phyloP scores from a whole-genome alignment of 768 basidiomycete genomes.

The Psilocybe cubensis region DNA sequence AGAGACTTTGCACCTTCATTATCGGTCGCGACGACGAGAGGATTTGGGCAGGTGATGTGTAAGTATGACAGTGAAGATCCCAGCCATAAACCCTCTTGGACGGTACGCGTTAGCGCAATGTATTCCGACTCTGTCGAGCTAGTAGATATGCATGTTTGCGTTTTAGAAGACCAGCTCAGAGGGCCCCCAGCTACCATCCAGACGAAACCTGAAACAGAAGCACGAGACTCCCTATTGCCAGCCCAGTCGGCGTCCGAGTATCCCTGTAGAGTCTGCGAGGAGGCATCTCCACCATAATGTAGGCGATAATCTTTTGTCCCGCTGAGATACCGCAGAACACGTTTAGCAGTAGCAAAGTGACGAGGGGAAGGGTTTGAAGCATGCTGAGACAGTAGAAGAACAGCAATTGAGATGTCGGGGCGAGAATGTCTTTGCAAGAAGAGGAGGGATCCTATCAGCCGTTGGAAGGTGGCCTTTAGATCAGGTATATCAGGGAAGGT shows the following conservation, averaged over 20 bases:
- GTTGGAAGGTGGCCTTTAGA: constrained; percentile 28
- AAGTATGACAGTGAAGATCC: no score
- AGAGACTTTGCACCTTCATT: no score
- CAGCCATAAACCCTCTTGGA: no score
- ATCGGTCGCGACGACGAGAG: no score
- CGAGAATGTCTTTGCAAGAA: constrained; percentile 32
- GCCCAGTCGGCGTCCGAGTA: constrained; percentile 24
- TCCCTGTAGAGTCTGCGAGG: background rate
- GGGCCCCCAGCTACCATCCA: constrained; percentile 31
- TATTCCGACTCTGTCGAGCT: constrained; percentile 38
- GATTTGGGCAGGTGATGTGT: no score
- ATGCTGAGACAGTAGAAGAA: constrained; percentile 35
- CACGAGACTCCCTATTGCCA: constrained; percentile 23
- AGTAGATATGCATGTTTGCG: constrained; percentile 29
- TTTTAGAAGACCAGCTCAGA: constrained; percentile 36
- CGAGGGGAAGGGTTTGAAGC: constrained; percentile 28
- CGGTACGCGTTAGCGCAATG: no score
- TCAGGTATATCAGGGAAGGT: constrained; percentile 18
- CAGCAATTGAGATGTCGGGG: constrained; percentile 43
- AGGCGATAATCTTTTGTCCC: constrained; percentile 13
- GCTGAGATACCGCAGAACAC: constrained; percentile 44
- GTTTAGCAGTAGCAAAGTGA: constrained; percentile 43
- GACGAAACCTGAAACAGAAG: constrained; percentile 34
- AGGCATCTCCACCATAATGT: background rate
- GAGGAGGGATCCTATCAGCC: constrained; percentile 26